Evolutionary conservation across 106 monocot species (phyloP).

Genomic region (Dioscorea alata): DNA sequence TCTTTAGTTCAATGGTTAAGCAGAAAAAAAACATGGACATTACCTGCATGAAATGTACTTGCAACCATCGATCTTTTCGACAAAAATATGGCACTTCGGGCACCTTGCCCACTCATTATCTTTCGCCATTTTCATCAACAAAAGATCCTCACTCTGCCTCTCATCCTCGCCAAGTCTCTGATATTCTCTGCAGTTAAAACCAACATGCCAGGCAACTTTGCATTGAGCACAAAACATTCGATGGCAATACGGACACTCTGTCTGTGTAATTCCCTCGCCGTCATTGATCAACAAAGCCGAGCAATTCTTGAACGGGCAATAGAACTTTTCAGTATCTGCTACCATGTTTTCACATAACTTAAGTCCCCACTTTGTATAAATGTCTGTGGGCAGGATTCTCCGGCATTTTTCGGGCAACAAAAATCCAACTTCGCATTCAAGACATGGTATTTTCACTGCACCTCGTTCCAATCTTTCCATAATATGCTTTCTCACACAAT

Average conservation of each 20-base stretch:
- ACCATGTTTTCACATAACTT: conserved; percentile 41
- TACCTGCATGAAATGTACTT: conserved; percentile 54
- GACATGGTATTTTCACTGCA: conserved; percentile 26
- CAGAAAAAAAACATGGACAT: no score
- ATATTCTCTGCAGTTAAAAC: conserved; percentile 22
- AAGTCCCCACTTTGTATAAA: conserved; percentile 35
- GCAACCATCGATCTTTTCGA: conserved; percentile 38
- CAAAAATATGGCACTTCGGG: conserved; percentile 36
- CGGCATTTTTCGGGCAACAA: conserved; percentile 41
- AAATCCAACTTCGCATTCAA: conserved; percentile 19
- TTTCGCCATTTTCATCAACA: conserved; percentile 31
- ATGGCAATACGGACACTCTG: conserved; percentile 38
- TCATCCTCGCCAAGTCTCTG: conserved; percentile 15
- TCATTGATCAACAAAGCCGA: conserved; percentile 36
- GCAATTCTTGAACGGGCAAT: conserved; percentile 60
- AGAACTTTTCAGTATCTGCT: conserved; percentile 12
- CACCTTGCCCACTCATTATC: conserved; percentile 34
- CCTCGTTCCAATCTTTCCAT: conserved; percentile 2
- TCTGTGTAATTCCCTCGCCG: conserved; percentile 7
- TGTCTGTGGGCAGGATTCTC: conserved; percentile 14
- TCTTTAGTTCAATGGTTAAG: no score
- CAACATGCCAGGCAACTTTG: conserved; percentile 29
- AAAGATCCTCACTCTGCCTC: conserved; percentile 18
- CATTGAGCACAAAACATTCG: conserved; percentile 39
- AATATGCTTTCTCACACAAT: no score